A percentile compares a stretch with the other conserved stretches of the same genome.
These are phyloP conservation scores for Cutaneotrichosporon sp. DNA, from an alignment of 1,284 basidiomycete genomes.

Conservation along the genomic window DNA sequence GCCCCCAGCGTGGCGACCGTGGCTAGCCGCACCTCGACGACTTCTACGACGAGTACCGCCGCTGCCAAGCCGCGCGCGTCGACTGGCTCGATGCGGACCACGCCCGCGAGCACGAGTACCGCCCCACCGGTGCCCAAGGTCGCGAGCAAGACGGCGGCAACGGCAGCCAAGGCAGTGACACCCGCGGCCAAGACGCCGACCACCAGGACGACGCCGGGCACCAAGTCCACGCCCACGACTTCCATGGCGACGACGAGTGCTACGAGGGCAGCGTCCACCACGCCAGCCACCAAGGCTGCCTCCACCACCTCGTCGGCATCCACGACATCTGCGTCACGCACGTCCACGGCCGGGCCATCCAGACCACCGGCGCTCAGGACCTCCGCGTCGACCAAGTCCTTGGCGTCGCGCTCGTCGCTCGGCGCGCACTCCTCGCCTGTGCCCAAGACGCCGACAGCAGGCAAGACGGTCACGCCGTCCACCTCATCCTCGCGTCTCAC, in stretches of 20 bases:
- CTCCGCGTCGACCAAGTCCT: conserved; percentile 13
- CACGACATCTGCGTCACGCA: conserved; percentile 7
- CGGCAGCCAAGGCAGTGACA: background rate
- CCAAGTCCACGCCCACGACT: background rate
- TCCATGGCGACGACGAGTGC: background rate
- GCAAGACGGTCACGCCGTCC: background rate
- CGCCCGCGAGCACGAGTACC: background rate
- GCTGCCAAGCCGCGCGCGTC: background rate
- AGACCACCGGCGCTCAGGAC: background rate
- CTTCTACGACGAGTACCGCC: background rate
- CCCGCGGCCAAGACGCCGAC: background rate
- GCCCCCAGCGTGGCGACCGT: conserved; percentile 18
- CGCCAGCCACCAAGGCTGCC: background rate
- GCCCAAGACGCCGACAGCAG: conserved; percentile 9
- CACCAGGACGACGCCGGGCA: background rate
- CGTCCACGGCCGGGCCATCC: background rate
- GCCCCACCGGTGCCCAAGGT: background rate
- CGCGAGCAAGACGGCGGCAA: background rate
- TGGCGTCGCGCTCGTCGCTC: background rate
- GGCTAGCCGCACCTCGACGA: conserved; percentile 5
- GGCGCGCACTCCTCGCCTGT: conserved; percentile 10
- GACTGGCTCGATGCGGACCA: background rate
- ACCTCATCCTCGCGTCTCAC: background rate
- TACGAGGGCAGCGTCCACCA: conserved; percentile 3
- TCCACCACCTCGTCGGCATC: conserved; percentile 14